These are phyloP conservation scores for Erodium moschatum DNA, from an alignment of 441 rosid species.

Conservation along the genomic window DNA sequence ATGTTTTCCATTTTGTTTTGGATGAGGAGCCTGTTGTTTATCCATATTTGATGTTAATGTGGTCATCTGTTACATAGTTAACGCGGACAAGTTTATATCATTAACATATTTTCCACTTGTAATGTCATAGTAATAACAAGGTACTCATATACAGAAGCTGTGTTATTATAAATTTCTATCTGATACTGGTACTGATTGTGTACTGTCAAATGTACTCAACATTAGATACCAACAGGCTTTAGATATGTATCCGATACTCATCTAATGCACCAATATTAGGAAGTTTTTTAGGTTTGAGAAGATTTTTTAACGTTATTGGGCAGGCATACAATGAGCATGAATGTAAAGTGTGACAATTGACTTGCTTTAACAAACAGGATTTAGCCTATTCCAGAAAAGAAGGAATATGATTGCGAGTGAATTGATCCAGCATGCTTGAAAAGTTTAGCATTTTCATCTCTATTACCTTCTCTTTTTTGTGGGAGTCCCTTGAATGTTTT, in stretches of 20 bases:
- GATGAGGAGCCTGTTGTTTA: too few species aligned
- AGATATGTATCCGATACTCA: not conserved
- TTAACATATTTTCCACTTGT: not conserved
- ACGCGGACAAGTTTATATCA: not conserved
- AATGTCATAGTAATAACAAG: not conserved
- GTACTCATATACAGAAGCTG: not conserved
- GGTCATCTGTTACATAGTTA: not conserved
- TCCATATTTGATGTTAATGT: too few species aligned
- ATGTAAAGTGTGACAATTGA: not conserved
- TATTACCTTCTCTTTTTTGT: not conserved
- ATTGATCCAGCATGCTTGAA: not conserved
- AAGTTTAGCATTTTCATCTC: not conserved
- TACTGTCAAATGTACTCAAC: not conserved
- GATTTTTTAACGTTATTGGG: not conserved
- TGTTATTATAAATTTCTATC: not conserved
- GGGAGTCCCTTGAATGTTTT: not conserved
- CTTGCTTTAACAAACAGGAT: not conserved
- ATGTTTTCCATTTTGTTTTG: too few species aligned
- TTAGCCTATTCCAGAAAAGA: not conserved
- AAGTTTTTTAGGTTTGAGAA: not conserved
- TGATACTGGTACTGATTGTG: slow-evolving; percentile 1
- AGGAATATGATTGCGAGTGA: not conserved
- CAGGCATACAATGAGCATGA: not conserved
- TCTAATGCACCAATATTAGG: not conserved
- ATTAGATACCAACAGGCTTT: not conserved